These are phyloP conservation scores for Diaporthe citrichinensis DNA, from an alignment of 2,329 filamentous ascomycete genomes.

Conservation along the genomic window DNA sequence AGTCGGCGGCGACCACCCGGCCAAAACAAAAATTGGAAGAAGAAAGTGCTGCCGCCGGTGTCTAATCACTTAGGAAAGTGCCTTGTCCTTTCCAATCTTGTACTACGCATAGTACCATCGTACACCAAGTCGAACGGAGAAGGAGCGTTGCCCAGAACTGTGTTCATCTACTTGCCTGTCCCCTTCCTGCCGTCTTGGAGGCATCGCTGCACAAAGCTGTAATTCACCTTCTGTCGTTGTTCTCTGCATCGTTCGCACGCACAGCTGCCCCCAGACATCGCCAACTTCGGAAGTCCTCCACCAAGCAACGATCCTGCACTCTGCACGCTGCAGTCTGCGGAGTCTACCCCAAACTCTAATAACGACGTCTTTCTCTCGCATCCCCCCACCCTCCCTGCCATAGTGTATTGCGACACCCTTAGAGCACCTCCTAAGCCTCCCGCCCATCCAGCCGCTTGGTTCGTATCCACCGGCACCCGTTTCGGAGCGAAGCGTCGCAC, in stretches of 20 bases:
- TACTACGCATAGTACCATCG: neutral
- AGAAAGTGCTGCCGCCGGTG: slow-evolving; percentile 7
- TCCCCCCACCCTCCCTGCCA: slow-evolving; percentile 27
- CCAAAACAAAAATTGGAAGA: neutral
- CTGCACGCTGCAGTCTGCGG: slow-evolving; percentile 15
- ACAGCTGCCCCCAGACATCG: neutral
- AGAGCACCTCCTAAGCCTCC: slow-evolving; percentile 22
- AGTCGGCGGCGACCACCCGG: slow-evolving; percentile 3
- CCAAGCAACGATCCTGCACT: slow-evolving; percentile 12
- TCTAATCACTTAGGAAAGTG: slow-evolving; percentile 8
- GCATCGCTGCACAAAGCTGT: neutral
- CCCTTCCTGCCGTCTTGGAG: neutral
- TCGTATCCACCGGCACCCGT: slow-evolving; percentile 27
- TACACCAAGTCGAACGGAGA: neutral
- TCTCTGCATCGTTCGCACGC: neutral
- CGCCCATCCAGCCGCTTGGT: slow-evolving; percentile 15
- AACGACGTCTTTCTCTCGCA: slow-evolving; percentile 18
- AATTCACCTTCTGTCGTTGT: neutral
- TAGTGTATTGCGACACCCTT: slow-evolving; percentile 30
- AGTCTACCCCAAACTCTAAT: slow-evolving; percentile 33
- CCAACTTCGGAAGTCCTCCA: slow-evolving; percentile 5
- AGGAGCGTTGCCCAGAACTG: neutral
- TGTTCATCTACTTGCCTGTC: neutral
- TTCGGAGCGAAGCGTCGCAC: slow-evolving; percentile 31
- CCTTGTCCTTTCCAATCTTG: neutral